These are phyloP conservation scores for Quercus robur DNA, from an alignment of 306 rosid genomes.

Conservation along the genomic window DNA sequence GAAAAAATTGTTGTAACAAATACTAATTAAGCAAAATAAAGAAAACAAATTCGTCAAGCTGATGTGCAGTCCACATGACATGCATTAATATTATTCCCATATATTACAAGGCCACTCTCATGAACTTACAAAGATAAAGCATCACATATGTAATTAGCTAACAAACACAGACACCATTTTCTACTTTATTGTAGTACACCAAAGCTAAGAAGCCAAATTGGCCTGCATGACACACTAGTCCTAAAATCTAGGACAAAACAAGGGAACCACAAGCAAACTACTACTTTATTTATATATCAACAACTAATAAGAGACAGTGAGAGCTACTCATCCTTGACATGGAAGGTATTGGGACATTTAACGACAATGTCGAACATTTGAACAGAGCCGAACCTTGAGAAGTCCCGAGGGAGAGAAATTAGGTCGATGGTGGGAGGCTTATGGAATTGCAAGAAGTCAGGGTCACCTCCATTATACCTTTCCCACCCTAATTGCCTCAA, in stretches of 20 bases:
- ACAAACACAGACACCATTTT: not conserved
- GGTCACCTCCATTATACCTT: conserved; percentile 86
- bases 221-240: not conserved
- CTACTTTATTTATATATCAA: not conserved
- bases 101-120: not conserved
- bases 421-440: conserved; percentile 82
- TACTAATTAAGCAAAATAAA: not conserved
- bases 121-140: conserved; percentile 7
- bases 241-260: not conserved
- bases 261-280: not conserved
- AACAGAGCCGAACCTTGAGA: conserved; percentile 76
- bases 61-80: not conserved
- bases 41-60: not conserved
- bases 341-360: conserved; percentile 84
- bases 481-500: conserved; percentile 83
- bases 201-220: not conserved
- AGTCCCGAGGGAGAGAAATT: conserved; percentile 82
- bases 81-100: not conserved
- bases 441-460: conserved; percentile 82
- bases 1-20: too few relatives aligned
- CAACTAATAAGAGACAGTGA: not conserved
- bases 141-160: not conserved
- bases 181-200: not conserved
- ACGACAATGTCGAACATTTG: conserved; percentile 93
- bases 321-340: conserved; percentile 26